These are phyloP conservation scores for Trebouxia sp. DNA, from an alignment of 139 green algal species.

Conservation along the genomic window DNA sequence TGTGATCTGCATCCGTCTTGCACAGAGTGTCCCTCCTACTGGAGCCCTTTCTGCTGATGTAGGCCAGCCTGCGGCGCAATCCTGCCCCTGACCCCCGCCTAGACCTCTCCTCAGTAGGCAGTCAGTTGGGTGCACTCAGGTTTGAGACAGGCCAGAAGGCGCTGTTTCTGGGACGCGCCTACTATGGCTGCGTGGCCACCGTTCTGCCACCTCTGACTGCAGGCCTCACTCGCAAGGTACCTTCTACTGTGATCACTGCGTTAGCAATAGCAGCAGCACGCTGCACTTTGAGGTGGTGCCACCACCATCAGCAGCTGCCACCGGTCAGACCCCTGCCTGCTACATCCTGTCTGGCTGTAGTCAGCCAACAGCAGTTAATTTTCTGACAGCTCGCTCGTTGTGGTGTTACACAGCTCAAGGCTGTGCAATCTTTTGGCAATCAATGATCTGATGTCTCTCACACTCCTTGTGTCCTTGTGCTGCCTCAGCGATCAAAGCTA, in stretches of 20 bases:
- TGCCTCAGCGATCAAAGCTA: too few species aligned
- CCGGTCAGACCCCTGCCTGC: constrained; percentile 37
- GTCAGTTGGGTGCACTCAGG: constrained; percentile 2
- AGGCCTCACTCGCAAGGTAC: constrained; percentile 48
- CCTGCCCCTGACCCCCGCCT: constrained; percentile 54
- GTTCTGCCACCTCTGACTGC: constrained; percentile 59
- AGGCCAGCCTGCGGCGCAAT: constrained; percentile 58
- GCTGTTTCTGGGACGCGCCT: constrained; percentile 71
- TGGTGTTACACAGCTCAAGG: too few species aligned
- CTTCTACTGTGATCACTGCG: too few species aligned
- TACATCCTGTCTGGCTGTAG: constrained; percentile 41
- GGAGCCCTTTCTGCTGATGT: too few species aligned
- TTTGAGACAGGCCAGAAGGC: constrained; percentile 46
- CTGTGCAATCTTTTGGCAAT: too few species aligned
- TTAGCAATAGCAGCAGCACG: background rate
- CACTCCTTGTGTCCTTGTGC: too few species aligned
- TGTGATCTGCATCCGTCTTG: too few species aligned
- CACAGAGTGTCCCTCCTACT: too few species aligned
- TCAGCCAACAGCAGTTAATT: constrained; percentile 54
- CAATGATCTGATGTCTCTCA: too few species aligned
- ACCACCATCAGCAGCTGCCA: constrained; percentile 30
- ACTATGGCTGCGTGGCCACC: constrained; percentile 80
- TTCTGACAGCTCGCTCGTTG: constrained; percentile 49
- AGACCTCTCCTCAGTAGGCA: constrained; percentile 33
- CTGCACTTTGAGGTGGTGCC: constrained; percentile 47